A percentile compares a stretch with the other conserved stretches of the same genome.
phyloP scores from a whole-genome alignment of 305 asterid genomes.

The Petunia hybrid region DNA sequence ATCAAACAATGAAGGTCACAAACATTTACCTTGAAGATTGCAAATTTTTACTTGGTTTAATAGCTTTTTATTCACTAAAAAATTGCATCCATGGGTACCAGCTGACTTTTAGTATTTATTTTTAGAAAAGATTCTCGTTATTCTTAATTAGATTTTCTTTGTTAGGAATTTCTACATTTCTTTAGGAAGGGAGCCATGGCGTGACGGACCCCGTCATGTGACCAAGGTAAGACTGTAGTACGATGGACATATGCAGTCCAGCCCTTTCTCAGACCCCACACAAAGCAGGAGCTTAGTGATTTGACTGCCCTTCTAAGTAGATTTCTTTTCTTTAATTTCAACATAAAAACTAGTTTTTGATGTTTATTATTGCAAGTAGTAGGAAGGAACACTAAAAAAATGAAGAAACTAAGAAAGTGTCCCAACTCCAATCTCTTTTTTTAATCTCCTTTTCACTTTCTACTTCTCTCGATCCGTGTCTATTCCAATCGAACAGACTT shows the following conservation, averaged over 20 bases:
- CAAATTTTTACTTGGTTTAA: background rate
- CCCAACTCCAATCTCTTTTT: too few species aligned
- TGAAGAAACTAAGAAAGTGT: too few species aligned
- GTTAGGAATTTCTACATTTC: background rate
- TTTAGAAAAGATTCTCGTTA: background rate
- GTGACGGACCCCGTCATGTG: background rate
- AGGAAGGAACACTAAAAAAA: too few species aligned
- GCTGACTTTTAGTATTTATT: background rate
- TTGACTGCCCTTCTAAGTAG: background rate
- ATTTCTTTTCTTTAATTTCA: background rate
- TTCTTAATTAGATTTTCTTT: background rate
- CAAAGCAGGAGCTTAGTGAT: background rate
- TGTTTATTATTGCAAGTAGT: too few species aligned
- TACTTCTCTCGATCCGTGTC: too few species aligned
- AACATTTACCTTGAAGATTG: background rate
- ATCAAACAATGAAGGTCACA: conserved; percentile 11
- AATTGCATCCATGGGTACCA: background rate
- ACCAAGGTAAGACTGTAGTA: background rate
- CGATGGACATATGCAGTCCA: background rate
- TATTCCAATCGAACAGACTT: too few species aligned
- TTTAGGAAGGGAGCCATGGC: too few species aligned
- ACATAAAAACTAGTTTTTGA: background rate
- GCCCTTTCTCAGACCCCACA: background rate
- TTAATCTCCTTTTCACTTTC: too few species aligned
- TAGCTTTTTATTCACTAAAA: background rate